Conservation (phyloP, 2,329 filamentous ascomycete species). For the Emmonsia crescens region DNA sequence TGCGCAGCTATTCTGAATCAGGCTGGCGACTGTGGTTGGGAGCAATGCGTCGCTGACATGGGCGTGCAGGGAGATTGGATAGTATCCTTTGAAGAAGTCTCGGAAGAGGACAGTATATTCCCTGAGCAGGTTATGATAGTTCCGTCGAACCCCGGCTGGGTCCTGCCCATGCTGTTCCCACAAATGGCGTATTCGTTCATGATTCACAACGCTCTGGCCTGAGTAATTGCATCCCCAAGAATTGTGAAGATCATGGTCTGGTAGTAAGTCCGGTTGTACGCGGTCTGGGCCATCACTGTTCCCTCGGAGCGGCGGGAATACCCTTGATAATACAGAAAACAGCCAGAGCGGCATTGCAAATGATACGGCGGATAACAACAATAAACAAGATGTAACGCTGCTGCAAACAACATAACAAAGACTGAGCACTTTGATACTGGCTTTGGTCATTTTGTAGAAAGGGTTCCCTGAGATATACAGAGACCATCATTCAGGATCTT, state of each 20-base stretch:
- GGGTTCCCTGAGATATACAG: neutral
- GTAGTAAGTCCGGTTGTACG: neutral
- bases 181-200: neutral
- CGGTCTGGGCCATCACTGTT: neutral
- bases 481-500: neutral
- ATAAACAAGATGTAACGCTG: neutral
- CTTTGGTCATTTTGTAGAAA: neutral
- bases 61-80: neutral
- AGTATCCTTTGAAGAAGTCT: neutral
- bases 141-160: neutral
- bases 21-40: neutral
- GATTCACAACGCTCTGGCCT: neutral
- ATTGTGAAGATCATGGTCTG: neutral
- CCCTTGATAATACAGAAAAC: neutral
- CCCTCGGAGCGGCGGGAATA: neutral
- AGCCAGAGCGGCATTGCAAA: neutral
- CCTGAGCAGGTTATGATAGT: neutral
- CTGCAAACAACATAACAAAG: neutral
- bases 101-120: neutral
- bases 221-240: neutral
- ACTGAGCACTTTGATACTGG: neutral
- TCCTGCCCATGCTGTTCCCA: neutral
- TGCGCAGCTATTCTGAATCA: neutral
- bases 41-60: neutral
- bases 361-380: neutral